Base-by-base conservation (phyloP, 2,329 filamentous ascomycete genomes). In the Rutstroemia sp. region DNA sequence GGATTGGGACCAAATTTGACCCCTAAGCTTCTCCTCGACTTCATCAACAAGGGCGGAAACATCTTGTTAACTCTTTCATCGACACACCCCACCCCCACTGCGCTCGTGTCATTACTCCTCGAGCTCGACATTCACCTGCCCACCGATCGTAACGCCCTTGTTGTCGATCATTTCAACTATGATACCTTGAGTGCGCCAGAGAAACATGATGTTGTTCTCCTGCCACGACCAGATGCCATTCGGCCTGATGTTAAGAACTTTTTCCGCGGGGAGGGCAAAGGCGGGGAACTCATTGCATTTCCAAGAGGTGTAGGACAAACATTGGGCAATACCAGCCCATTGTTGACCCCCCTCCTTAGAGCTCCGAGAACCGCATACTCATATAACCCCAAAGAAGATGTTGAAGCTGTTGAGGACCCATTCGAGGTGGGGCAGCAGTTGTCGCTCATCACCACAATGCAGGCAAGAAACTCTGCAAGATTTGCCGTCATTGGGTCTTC, bases 141-240 rank as follows among this genome's bases (percentile, higher is more conserved):
- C 41, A 75, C 83, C 38, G 92, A 96, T 73, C 89, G 92, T 67
- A 89, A 87, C 56, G 85, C 89, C 57, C 77, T 92, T 57, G 87
- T 96, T 5, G 86, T 97, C 60, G 94, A 97, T 73, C 94, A 99
- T 77, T 96, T 97, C 83, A 88, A 89, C 76, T 94, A 94, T 74
- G 92, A 97, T 68, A 78, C 80, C 56, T 65, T 81, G 34, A 89
- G 87, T 42, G 87, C 92, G 4, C 69, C 84, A 50, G 91, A 96
- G 62, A 82, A 84, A 68, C 94, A 99, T 73, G 90, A 97, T 73
- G 88, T 96, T 30, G 78, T 99, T 46, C 79, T 96, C 30, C 75
- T 96, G 51, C 82, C 88, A 45, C 78, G 82, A 38, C 88, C 91
- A 4, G 74, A 76, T 58, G 74, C 80, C 50, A 71, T 87, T 59